Percentiles rank a stretch among this genome's conserved stretches.
Conservation (phyloP, 148 eudicot genomes). For the Silene uniflora region DNA sequence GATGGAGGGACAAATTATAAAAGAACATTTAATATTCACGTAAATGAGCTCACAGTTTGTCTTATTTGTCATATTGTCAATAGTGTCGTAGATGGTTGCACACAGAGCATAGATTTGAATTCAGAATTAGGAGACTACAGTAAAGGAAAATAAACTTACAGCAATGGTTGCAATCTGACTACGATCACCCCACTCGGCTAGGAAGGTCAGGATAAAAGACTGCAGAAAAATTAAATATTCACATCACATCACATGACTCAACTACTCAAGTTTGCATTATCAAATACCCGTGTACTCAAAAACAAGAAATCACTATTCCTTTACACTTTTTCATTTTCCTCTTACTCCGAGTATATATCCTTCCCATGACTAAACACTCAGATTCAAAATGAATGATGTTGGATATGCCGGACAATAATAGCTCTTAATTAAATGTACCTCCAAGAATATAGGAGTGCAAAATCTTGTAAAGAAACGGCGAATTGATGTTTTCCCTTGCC, state of each 20-base stretch:
- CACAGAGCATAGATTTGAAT: neutral
- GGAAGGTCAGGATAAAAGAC: conserved; percentile 92
- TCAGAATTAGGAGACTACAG: neutral
- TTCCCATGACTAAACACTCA: neutral
- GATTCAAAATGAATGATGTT: neutral
- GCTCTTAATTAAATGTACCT: conserved; percentile 43
- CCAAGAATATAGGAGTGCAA: conserved; percentile 85
- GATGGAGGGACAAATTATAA: no score
- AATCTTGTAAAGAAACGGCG: conserved; percentile 90
- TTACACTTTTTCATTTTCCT: no score
- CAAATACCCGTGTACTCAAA: no score
- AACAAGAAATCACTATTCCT: no score
- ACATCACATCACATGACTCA: neutral
- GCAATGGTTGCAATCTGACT: conserved; percentile 99
- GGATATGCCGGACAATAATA: neutral
- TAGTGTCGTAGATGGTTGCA: neutral
- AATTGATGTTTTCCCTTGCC: conserved; percentile 77
- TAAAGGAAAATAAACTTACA: conserved; percentile 43
- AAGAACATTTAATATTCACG: no score
- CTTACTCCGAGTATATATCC: no score
- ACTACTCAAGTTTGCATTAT: no score
- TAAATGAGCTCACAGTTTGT: neutral
- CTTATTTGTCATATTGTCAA: neutral
- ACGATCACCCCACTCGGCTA: conserved; percentile 99
- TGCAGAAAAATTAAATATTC: conserved; percentile 37